These are phyloP conservation scores for Shiraia sp. DNA, from an alignment of 2,329 filamentous ascomycete genomes.

Conservation along the genomic window DNA sequence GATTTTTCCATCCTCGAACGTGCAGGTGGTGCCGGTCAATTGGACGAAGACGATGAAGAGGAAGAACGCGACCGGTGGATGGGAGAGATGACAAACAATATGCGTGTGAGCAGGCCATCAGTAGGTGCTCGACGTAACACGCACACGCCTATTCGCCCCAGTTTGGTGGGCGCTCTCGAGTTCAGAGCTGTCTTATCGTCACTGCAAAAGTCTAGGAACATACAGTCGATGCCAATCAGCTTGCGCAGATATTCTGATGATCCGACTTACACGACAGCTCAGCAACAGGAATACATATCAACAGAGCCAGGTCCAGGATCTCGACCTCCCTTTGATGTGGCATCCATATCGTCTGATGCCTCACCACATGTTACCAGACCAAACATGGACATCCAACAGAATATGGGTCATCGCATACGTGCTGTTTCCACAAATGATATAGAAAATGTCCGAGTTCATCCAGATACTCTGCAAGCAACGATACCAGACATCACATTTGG, in stretches of 20 bases:
- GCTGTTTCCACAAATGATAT: slow-evolving; percentile 66
- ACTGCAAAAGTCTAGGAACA: slow-evolving; percentile 78
- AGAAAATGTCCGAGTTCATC: slow-evolving; percentile 51
- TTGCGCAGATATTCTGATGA: slow-evolving; percentile 72
- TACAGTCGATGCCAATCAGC: slow-evolving; percentile 70
- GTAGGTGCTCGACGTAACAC: slow-evolving; percentile 70
- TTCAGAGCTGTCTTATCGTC: slow-evolving; percentile 91
- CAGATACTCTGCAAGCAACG: slow-evolving; percentile 30
- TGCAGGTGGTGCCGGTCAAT: slow-evolving; percentile 61
- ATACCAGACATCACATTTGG: slow-evolving; percentile 43
- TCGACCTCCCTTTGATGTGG: slow-evolving; percentile 42
- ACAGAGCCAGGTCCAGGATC: slow-evolving; percentile 53
- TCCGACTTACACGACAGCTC: slow-evolving; percentile 50
- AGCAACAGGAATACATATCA: slow-evolving; percentile 53
- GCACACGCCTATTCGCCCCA: slow-evolving; percentile 85
- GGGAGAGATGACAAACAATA: slow-evolving; percentile 87
- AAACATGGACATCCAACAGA: slow-evolving; percentile 33
- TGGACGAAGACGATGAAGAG: slow-evolving; percentile 62
- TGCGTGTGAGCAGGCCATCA: slow-evolving; percentile 78
- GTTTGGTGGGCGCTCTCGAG: slow-evolving; percentile 89
- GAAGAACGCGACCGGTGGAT: slow-evolving; percentile 66
- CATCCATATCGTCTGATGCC: slow-evolving; percentile 15
- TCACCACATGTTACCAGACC: slow-evolving; percentile 30
- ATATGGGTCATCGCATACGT: slow-evolving; percentile 44
- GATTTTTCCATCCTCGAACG: slow-evolving; percentile 68